Conservation (phyloP, 1,284 basidiomycete species). For the Ustilago xerochloae region DNA sequence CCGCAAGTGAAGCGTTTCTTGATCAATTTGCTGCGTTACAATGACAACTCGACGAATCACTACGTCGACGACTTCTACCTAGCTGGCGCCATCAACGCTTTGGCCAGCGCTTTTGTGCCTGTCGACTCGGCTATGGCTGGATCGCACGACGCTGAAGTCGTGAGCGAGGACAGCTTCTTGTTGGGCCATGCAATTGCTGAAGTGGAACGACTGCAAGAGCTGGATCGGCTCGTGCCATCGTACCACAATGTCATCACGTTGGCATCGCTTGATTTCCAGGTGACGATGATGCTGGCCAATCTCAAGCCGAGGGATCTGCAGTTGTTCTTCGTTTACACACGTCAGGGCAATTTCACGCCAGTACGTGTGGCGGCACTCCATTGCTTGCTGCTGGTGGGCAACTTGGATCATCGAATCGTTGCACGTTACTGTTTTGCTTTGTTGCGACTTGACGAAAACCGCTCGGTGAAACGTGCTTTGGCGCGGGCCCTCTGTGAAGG, state of each 20-base stretch:
- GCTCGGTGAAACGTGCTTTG: constrained; percentile 84
- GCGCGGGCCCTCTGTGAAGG: constrained; percentile 87
- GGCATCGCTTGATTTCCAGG: constrained; percentile 71
- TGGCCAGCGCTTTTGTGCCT: constrained; percentile 79
- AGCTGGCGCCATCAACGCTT: constrained; percentile 83
- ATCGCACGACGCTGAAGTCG: constrained; percentile 49
- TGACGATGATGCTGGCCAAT: constrained; percentile 54
- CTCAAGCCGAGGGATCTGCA: constrained; percentile 84
- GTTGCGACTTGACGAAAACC: constrained; percentile 85
- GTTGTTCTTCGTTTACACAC: constrained; percentile 86
- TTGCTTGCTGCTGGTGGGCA: constrained; percentile 86
- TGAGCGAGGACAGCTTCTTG: constrained; percentile 54
- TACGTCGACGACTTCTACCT: constrained; percentile 93
- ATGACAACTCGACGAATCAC: constrained; percentile 93
- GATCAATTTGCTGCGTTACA: constrained; percentile 88
- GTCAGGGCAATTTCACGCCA: constrained; percentile 80
- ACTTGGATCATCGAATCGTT: constrained; percentile 73
- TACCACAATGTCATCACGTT: constrained; percentile 92
- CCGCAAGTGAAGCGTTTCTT: constrained; percentile 88
- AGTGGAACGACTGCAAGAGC: constrained; percentile 89
- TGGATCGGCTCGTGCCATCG: constrained; percentile 94
- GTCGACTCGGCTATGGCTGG: constrained; percentile 50
- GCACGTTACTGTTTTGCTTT: constrained; percentile 91
- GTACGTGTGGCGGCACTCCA: constrained; percentile 93
- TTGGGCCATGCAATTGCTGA: constrained; percentile 54